Evolutionary conservation across 2,329 filamentous ascomycete genomes (phyloP), one percentile per base, ranked within the genome.

Genomic region (Gaeumannomyces tritici): DNA sequence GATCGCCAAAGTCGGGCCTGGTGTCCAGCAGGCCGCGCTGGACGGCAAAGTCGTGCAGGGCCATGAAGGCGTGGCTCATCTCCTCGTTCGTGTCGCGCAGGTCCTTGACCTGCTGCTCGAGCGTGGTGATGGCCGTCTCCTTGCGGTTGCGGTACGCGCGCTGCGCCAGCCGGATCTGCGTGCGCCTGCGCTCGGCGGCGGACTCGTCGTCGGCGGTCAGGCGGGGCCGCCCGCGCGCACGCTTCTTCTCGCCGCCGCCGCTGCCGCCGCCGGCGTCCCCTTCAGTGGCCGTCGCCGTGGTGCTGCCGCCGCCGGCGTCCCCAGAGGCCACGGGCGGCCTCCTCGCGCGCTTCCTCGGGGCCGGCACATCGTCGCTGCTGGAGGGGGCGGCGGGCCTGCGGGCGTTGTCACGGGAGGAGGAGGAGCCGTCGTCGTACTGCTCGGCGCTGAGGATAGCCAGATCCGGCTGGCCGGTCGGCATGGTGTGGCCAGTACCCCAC

Each of bases 111-210:
- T 87, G 82, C 62, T 84, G 81, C 70, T 91, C 88, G 13, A 96
- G 79, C 1, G 84, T 85, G 31, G 85, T 82, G 62, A 96, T 93
- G 6, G 89, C 89, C 27, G 83, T 88, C 70, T 96, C 92, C 74
- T 96, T 96, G 61, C 92, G 87, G 69, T 89, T 85, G 21, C 92
- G 85, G 70, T 96, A 96, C 0, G 91, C 91, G 66, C 91, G 81
- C 73, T 96, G 92, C 2, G 92, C 92, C 62, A 93, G 82, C 28
- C 92, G 87, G 66, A 96, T 95, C 72, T 96, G 92, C 6, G 90
- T 93, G 62, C 92, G 84, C 61, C 92, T 88, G 65, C 91, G 88
- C 89, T 93, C 90, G 62, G 84, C 86, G 65, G 89, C 86, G 28
- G 88, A 92, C 73, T 91, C 86, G 73, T 93, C 89, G 64, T 86